A percentile compares a stretch with the other conserved stretches of the same genome.
phyloP scores from a whole-genome alignment of 148 eudicot species.

The Dysphania ambrosioides region DNA sequence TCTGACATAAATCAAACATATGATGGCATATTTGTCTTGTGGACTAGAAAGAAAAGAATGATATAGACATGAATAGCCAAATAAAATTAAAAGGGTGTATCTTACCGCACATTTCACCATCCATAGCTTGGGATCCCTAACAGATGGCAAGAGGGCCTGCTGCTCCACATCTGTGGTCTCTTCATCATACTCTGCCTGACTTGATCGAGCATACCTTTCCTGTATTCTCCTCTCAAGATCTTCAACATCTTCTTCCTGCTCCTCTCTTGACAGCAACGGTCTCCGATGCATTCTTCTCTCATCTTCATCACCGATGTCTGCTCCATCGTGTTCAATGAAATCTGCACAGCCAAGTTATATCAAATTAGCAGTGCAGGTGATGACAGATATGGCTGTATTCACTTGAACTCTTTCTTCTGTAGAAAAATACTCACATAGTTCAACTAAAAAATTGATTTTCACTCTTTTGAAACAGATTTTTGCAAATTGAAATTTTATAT shows the following conservation, averaged over 20 bases:
- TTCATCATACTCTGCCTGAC: conserved; percentile 75
- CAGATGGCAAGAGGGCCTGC: conserved; percentile 93
- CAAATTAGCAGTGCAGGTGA: conserved; percentile 8
- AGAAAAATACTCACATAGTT: no score
- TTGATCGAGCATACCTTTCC: conserved; percentile 62
- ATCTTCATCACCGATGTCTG: conserved; percentile 65
- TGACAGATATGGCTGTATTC: not conserved
- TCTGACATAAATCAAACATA: conserved; percentile 39
- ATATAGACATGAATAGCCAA: not conserved
- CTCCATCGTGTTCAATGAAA: conserved; percentile 58
- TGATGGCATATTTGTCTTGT: not conserved
- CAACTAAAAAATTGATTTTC: no score
- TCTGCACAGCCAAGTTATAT: conserved; percentile 43
- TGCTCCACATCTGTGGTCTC: conserved; percentile 96
- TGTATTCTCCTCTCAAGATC: conserved; percentile 66
- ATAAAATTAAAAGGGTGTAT: not conserved
- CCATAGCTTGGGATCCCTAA: conserved; percentile 92
- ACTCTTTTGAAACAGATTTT: no score
- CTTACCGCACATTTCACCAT: conserved; percentile 99
- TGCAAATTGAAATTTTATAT: no score
- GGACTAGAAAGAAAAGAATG: not conserved
- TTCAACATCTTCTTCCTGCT: conserved; percentile 85
- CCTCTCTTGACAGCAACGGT: conserved; percentile 64
- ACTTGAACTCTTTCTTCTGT: no score
- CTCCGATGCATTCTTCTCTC: conserved; percentile 61